Percentiles rank a stretch among this genome's conserved stretches.
These are phyloP conservation scores for Sclerotinia minor DNA, from an alignment of 2,329 filamentous ascomycete species.

Conservation along the genomic window DNA sequence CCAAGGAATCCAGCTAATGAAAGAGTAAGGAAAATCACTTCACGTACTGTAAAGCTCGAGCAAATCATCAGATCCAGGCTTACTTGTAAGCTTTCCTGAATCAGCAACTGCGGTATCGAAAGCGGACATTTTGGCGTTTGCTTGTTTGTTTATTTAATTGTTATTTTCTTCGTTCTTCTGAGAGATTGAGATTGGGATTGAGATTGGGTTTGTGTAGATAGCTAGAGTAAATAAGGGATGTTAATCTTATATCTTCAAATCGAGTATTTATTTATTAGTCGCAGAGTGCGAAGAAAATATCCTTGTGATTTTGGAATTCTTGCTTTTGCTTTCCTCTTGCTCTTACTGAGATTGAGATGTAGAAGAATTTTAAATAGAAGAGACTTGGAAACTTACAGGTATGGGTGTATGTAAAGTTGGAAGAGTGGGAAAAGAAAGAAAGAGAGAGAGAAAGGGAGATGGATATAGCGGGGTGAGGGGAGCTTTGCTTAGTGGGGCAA, in stretches of 20 bases:
- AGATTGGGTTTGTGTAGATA: neutral
- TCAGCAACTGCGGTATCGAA: slow-evolving; percentile 61
- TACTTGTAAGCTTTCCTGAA: slow-evolving; percentile 66
- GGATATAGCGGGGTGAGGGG: slow-evolving; percentile 18
- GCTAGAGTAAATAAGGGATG: neutral
- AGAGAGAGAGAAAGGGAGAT: neutral
- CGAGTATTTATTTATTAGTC: no score
- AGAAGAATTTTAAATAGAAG: neutral
- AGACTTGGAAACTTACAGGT: neutral
- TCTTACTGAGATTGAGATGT: no score
- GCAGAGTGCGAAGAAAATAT: no score
- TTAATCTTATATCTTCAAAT: neutral
- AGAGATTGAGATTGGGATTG: neutral
- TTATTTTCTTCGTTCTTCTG: neutral
- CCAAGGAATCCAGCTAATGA: neutral
- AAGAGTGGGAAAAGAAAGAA: neutral
- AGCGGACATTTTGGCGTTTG: slow-evolving; percentile 25
- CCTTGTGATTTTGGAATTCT: neutral
- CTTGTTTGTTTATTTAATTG: no score
- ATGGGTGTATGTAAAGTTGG: neutral
- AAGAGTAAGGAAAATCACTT: neutral
- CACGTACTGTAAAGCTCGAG: slow-evolving; percentile 46
- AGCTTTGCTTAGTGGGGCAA: slow-evolving; percentile 9
- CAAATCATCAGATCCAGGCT: slow-evolving; percentile 64
- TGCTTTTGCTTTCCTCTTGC: no score